A percentile compares a stretch with the other conserved stretches of the same genome.
phyloP scores from a whole-genome alignment of 371 early-diverging fungal genomes.

The Mucor irregularis region DNA sequence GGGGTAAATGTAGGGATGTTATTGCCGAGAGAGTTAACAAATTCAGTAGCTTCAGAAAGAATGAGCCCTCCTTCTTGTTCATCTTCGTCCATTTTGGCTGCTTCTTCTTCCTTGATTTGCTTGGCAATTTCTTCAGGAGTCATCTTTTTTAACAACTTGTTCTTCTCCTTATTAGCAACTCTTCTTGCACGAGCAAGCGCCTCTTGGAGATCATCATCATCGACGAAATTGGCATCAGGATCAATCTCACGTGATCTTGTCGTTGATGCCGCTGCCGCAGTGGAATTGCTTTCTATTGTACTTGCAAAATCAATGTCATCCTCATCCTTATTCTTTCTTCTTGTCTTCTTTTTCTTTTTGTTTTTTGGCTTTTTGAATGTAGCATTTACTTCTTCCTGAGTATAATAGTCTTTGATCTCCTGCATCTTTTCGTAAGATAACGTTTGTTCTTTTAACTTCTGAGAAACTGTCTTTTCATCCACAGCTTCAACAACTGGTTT shows the following conservation, averaged over 20 bases:
- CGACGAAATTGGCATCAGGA: conserved; percentile 77
- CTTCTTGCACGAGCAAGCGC: conserved; percentile 79
- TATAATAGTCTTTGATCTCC: conserved; percentile 79
- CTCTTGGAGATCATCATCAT: conserved; percentile 91
- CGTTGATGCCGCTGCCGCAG: neutral
- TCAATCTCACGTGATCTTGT: conserved; percentile 16
- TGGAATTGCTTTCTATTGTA: conserved; percentile 4
- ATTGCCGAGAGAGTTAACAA: conserved; percentile 61
- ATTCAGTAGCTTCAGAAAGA: conserved; percentile 67
- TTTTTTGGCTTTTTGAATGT: conserved; percentile 80
- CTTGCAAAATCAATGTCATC: conserved; percentile 34
- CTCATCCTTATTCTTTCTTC: conserved; percentile 43
- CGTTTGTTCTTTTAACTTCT: conserved; percentile 63
- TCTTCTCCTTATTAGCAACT: conserved; percentile 57
- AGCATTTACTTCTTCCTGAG: conserved; percentile 79
- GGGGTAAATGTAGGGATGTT: conserved; percentile 39
- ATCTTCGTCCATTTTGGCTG: conserved; percentile 26
- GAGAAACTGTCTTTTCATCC: conserved; percentile 49
- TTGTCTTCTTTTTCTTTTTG: conserved; percentile 58
- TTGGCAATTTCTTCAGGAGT: conserved; percentile 64
- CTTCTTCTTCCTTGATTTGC: conserved; percentile 28
- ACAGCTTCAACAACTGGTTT: conserved; percentile 16
- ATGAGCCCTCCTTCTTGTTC: conserved; percentile 51
- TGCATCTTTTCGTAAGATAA: conserved; percentile 65
- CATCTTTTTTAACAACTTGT: conserved; percentile 42